Evolutionary conservation across 331 rosid genomes (phyloP).

Genomic region (Malus hybrid): DNA sequence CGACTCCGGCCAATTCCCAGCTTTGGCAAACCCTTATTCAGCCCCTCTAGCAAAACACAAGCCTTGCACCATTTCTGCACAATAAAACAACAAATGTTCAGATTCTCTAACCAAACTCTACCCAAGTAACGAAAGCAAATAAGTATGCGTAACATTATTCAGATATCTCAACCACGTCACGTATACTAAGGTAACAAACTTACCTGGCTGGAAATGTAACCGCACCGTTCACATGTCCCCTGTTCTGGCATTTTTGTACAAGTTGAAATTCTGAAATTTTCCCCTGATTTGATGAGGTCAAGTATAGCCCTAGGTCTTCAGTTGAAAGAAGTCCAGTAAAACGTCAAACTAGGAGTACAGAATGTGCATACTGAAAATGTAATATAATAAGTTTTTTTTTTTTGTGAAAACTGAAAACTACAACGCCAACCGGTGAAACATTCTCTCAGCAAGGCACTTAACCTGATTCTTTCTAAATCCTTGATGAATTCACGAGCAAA

Average conservation of each 20-base stretch:
- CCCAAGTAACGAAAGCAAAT: not conserved
- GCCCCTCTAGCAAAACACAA: constrained; percentile 88
- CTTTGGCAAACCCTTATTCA: constrained; percentile 90
- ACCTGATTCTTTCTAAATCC: constrained; percentile 96
- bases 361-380: not conserved
- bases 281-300: constrained; percentile 91
- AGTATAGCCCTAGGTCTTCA: constrained; percentile 83
- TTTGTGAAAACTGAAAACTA: not conserved
- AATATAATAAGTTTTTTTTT: not conserved
- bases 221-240: constrained; percentile 86
- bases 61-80: constrained; percentile 96
- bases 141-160: not conserved
- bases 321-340: not conserved
- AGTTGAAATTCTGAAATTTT: constrained; percentile 83
- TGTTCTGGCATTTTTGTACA: constrained; percentile 92
- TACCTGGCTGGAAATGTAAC: constrained; percentile 99
- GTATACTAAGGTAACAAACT: not conserved
- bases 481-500: constrained; percentile 97
- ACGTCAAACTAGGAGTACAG: not conserved
- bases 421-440: not conserved
- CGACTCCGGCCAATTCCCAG: constrained; percentile 77
- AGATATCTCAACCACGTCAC: not conserved
- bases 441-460: constrained; percentile 10
- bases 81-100: not conserved
- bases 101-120: not conserved